phyloP scores from a whole-genome alignment of 176 grass and related monocot species.

The Dendrocalamus sinicus region DNA sequence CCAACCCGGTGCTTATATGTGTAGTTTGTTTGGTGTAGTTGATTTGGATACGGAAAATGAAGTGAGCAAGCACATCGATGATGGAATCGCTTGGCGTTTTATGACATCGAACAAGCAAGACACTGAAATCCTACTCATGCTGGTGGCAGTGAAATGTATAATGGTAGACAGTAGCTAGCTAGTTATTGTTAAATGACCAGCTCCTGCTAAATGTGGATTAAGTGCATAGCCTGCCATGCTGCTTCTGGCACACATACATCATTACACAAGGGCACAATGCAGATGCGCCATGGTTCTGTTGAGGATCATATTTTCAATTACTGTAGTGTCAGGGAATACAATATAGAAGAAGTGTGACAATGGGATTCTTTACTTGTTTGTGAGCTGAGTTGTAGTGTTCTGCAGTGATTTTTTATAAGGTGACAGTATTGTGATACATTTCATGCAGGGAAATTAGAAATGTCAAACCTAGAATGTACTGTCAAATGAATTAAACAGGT shows the following conservation, averaged over 20 bases:
- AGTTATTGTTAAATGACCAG: too few species aligned
- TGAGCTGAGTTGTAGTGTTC: background rate
- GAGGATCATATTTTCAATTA: background rate
- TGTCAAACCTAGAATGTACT: slow-evolving; percentile 38
- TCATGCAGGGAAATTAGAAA: slow-evolving; percentile 61
- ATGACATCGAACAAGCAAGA: background rate
- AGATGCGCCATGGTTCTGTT: slow-evolving; percentile 21
- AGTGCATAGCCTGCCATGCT: background rate
- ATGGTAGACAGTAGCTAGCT: too few species aligned
- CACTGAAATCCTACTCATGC: too few species aligned
- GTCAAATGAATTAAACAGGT: slow-evolving; percentile 42
- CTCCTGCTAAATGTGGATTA: background rate
- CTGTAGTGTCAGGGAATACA: background rate
- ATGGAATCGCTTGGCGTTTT: background rate
- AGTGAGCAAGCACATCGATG: background rate
- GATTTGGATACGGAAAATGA: background rate
- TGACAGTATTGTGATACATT: slow-evolving; percentile 34
- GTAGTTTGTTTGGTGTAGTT: background rate
- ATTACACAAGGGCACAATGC: background rate
- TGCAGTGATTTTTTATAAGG: slow-evolving; percentile 35
- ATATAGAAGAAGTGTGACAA: slow-evolving; percentile 25
- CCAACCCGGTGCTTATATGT: background rate
- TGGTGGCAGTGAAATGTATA: too few species aligned
- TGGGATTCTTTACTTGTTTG: slow-evolving; percentile 29
- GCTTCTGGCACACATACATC: background rate